Conservation (phyloP, 192 early-diverging fungal genomes). For the Pilobolus umbonatus region DNA sequence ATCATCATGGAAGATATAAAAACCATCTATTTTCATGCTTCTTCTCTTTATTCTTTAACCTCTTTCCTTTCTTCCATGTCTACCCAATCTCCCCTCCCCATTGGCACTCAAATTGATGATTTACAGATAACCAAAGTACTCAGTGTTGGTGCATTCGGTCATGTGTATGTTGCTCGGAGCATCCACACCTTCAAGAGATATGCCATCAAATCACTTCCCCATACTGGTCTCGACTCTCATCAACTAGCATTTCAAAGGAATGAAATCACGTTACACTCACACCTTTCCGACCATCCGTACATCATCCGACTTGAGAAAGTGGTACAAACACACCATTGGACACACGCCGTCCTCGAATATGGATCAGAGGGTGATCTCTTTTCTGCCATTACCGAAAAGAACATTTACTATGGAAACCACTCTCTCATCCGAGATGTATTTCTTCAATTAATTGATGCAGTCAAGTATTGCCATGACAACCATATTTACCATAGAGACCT, state of each 20-base stretch:
- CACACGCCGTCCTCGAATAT: constrained; percentile 70
- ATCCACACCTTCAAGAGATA: constrained; percentile 47
- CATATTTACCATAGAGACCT: constrained; percentile 90
- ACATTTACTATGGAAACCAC: constrained; percentile 70
- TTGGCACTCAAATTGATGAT: constrained; percentile 35
- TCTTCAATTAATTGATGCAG: constrained; percentile 80
- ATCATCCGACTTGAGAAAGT: constrained; percentile 62
- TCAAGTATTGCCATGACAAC: constrained; percentile 65
- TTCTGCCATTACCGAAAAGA: constrained; percentile 82
- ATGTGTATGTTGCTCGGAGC: constrained; percentile 64
- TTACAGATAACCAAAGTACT: constrained; percentile 47
- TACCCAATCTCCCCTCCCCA: background rate
- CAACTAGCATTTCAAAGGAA: constrained; percentile 63
- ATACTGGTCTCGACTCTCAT: constrained; percentile 50
- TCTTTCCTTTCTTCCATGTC: background rate
- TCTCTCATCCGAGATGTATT: constrained; percentile 75
- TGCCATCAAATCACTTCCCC: constrained; percentile 72
- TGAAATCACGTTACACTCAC: constrained; percentile 62
- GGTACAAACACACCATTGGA: constrained; percentile 60
- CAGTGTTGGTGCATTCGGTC: constrained; percentile 70
- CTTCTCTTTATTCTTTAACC: background rate
- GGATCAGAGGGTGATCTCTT: constrained; percentile 94
- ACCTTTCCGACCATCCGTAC: constrained; percentile 62
- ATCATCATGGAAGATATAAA: background rate
- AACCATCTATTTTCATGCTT: background rate